Conservation (phyloP, 225 moss, liverwort and hornwort species). For the Pseudoscleropodium purum region DNA sequence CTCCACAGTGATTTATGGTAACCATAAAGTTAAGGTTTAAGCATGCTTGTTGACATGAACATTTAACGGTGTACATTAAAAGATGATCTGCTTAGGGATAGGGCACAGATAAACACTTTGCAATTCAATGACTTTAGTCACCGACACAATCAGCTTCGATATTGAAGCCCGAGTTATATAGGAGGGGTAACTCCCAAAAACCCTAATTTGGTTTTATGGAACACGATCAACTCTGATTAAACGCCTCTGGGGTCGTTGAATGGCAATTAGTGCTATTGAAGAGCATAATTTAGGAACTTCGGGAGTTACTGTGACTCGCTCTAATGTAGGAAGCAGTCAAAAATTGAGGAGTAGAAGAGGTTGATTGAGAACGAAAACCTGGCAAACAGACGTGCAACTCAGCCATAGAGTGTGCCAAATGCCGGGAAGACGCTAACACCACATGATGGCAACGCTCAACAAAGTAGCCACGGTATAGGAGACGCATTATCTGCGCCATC, state of each 20-base stretch:
- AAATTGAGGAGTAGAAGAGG: not conserved
- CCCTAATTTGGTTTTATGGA: not conserved
- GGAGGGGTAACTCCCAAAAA: not conserved
- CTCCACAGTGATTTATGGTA: not conserved
- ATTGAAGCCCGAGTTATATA: not conserved
- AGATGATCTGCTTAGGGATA: not conserved
- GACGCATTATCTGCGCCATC: constrained; percentile 31
- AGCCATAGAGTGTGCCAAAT: constrained; percentile 23
- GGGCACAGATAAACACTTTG: not conserved
- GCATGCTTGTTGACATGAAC: not conserved
- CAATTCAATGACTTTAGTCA: not conserved
- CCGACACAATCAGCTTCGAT: not conserved
- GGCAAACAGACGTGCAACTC: not conserved
- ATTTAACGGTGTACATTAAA: not conserved
- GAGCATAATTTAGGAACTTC: not conserved
- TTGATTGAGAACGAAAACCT: constrained; percentile 1
- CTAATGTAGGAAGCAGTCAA: not conserved
- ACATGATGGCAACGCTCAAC: constrained; percentile 1
- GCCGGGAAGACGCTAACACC: constrained; percentile 9
- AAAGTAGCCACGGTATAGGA: constrained; percentile 13
- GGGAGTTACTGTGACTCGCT: not conserved
- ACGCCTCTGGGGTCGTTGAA: not conserved
- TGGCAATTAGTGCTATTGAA: not conserved
- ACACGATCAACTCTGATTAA: not conserved
- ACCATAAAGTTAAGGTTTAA: not conserved